These are phyloP conservation scores for Silybum marianum DNA, from an alignment of 129 eudicot genomes.

Conservation along the genomic window DNA sequence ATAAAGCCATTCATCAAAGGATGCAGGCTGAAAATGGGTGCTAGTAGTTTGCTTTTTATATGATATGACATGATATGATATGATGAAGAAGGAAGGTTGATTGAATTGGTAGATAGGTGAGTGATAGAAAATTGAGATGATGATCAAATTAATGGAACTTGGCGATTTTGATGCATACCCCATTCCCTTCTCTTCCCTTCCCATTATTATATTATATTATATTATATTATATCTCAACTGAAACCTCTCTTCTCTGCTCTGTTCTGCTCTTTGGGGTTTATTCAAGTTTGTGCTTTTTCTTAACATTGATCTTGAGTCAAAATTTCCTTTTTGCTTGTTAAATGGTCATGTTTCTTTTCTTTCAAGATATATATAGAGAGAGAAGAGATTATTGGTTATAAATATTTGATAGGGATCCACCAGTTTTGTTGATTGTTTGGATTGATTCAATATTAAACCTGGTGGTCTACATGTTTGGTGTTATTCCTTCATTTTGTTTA, in stretches of 20 bases:
- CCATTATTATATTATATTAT: background rate
- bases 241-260: background rate
- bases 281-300: background rate
- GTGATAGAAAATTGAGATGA: slow-evolving; percentile 15
- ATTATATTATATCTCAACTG: background rate
- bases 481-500: too few relatives aligned
- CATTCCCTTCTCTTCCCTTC: background rate
- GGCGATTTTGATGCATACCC: background rate
- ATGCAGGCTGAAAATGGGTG: slow-evolving; percentile 41
- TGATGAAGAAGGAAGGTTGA: slow-evolving; percentile 14
- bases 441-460: too few relatives aligned
- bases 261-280: background rate
- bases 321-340: background rate
- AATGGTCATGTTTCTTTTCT: background rate
- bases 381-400: too few relatives aligned
- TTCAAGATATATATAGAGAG: too few relatives aligned
- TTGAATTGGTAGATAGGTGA: slow-evolving; percentile 33
- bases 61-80: background rate
- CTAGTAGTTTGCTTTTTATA: slow-evolving; percentile 14
- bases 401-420: too few relatives aligned
- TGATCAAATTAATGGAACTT: slow-evolving; percentile 29
- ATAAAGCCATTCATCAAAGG: slow-evolving; percentile 73
- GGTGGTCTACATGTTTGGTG: background rate
- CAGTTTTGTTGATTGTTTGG: too few relatives aligned
- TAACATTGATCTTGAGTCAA: background rate